Base-by-base conservation (phyloP, 2,329 filamentous ascomycete genomes). In the Thermomyces lanuginosus region DNA sequence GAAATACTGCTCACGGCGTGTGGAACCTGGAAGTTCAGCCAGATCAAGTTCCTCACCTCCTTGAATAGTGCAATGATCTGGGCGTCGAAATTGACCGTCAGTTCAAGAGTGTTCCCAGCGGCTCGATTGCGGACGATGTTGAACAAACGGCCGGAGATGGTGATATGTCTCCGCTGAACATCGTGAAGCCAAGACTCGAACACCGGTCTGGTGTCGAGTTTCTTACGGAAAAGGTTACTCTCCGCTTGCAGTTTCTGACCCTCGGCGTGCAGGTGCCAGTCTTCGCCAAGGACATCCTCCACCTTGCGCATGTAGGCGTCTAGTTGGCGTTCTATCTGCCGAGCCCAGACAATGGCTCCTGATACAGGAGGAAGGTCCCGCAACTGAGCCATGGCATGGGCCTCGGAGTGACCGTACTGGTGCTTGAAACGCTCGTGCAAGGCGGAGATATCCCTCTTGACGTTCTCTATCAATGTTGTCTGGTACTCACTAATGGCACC, bases 41-140 rank as follows among this genome's bases (percentile, higher is more conserved):
- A 98, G 8, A 82, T 73, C 22, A 99, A 61, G 46, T 98, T 98
- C 21, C 91, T 74, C 14, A 92, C 92, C 59, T 99, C 89, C 48
- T 99, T 99, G 66, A 98, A 99, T 6, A 99, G 62, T 0, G 86
- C 84, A 46, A 98, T 98, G 30, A 95, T 81, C 48, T 98, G 89
- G 8, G 80, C 75, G 47, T 99, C 86, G 42, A 99, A 99, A 55
- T 95, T 98, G 49, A 99, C 84, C 8, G 69, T 70, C 14, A 99
- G 65, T 52, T 95, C 86, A 16, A 95, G 61, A 8, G 74, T 70
- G 44, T 92, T 89, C 32, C 86, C 86, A 8, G 81, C 78, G n/a
- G 86, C 80, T 38, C 89, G 72, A 39, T 92, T 83, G 39, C 79
- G 79, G 37, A 66, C 71, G 42, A 99, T 84, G 32, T 79, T 77